Percentiles rank a stretch among this genome's conserved stretches.
These are phyloP conservation scores for Euphorbia peplus DNA, from an alignment of 345 rosid species.

Conservation along the genomic window DNA sequence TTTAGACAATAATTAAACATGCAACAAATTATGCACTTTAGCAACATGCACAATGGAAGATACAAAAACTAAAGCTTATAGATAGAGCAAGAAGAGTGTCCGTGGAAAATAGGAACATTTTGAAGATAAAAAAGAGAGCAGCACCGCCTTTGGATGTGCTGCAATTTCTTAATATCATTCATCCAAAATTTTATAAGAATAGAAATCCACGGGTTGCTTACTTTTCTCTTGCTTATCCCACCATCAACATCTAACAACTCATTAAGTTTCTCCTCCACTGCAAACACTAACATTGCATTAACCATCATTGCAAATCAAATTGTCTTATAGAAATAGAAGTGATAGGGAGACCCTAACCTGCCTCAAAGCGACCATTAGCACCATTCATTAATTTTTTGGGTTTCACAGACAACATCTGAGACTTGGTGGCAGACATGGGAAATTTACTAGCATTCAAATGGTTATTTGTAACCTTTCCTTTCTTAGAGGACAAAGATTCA, in stretches of 20 bases:
- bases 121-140: slow-evolving; percentile 2
- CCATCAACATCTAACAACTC: slow-evolving; percentile 91
- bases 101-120: neutral
- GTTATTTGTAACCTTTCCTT: slow-evolving; percentile 43
- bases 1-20: neutral
- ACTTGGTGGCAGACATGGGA: slow-evolving; percentile 46
- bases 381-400: slow-evolving; percentile 56
- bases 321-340: neutral
- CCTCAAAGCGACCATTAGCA: slow-evolving; percentile 70
- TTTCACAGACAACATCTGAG: slow-evolving; percentile 49
- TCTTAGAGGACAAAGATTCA: slow-evolving; percentile 48
- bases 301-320: neutral
- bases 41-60: neutral
- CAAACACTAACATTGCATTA: slow-evolving; percentile 21
- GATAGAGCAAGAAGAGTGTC: no score
- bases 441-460: slow-evolving; percentile 46
- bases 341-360: slow-evolving; percentile 47
- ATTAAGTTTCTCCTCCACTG: slow-evolving; percentile 95
- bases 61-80: neutral
- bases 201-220: slow-evolving; percentile 34
- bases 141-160: neutral
- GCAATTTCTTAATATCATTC: neutral
- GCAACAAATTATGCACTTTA: neutral
- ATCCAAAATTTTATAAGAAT: neutral
- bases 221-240: slow-evolving; percentile 89